Evolutionary conservation across 805 yeast genomes (phyloP).

Genomic region (Barnettozyma californica): DNA sequence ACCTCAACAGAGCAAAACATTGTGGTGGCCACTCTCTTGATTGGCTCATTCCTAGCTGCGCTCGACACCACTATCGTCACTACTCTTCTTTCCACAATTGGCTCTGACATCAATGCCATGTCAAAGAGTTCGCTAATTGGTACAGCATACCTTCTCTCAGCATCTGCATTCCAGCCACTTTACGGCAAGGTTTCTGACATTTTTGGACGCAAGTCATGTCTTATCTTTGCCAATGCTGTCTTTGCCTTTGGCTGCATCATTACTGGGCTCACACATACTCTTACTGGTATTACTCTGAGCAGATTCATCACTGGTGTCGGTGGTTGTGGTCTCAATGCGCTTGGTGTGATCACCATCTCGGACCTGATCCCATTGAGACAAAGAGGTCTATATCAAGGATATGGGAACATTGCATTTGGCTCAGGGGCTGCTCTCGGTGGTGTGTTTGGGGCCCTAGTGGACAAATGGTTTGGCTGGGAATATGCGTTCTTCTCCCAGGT

Average conservation of each 20-base stretch:
- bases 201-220: conserved; percentile 48
- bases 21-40: conserved; percentile 33
- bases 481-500: conserved; percentile 49
- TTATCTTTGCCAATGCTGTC: conserved; percentile 32
- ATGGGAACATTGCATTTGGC: conserved; percentile 68
- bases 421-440: conserved; percentile 75
- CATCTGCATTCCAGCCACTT: conserved; percentile 63
- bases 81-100: conserved; percentile 55
- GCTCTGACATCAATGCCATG: conserved; percentile 59
- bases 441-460: conserved; percentile 50
- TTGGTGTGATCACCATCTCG: conserved; percentile 65
- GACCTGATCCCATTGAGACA: conserved; percentile 74
- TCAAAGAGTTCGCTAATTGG: conserved; percentile 64
- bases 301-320: conserved; percentile 76
- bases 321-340: conserved; percentile 77
- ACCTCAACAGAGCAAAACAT: conserved; percentile 7
- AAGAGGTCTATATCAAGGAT: conserved; percentile 76
- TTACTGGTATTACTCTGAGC: conserved; percentile 38
- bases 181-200: conserved; percentile 62
- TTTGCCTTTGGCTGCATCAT: conserved; percentile 42
- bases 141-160: conserved; percentile 55
- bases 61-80: conserved; percentile 61
- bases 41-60: conserved; percentile 51
- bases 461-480: conserved; percentile 60
- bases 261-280: conserved; percentile 27